A percentile compares a stretch with the other conserved stretches of the same genome.
phyloP scores from a whole-genome alignment of 345 rosid species.

The Erysimum cheiranthoides region DNA sequence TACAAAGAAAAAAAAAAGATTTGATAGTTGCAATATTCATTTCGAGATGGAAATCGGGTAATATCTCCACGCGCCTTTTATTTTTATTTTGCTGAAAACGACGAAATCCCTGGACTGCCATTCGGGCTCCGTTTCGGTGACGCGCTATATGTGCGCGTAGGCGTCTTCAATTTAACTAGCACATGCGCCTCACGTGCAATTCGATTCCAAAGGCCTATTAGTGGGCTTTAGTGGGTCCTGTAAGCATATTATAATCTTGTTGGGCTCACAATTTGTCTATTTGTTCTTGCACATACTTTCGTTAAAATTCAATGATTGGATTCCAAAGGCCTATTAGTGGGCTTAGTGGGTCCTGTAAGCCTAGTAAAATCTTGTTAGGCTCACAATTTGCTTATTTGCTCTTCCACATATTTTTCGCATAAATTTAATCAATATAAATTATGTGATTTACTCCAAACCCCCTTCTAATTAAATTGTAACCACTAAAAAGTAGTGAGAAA shows the following conservation, averaged over 20 bases:
- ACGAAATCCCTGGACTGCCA: not conserved
- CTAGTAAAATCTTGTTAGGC: too few species aligned
- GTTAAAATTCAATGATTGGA: too few species aligned
- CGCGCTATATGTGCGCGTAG: not conserved
- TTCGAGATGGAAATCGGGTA: too few species aligned
- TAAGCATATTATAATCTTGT: not conserved
- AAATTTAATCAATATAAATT: too few species aligned
- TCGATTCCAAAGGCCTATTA: not conserved
- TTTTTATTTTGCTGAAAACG: not conserved
- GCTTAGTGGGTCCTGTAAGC: too few species aligned
- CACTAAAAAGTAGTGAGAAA: not conserved
- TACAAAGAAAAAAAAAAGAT: too few species aligned
- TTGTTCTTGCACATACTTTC: not conserved
- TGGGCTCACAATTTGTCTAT: not conserved
- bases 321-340: too few species aligned
- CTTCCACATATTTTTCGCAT: too few species aligned
- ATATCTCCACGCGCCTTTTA: not conserved
- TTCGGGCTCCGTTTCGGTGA: not conserved
- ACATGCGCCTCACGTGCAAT: not conserved
- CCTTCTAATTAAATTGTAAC: too few species aligned
- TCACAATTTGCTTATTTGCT: too few species aligned
- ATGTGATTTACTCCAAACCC: not conserved
- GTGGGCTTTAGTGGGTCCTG: not conserved
- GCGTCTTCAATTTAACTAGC: not conserved
- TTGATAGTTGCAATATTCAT: too few species aligned